Evolutionary conservation across 345 rosid genomes (phyloP).

Genomic region (Carallia brachiata): DNA sequence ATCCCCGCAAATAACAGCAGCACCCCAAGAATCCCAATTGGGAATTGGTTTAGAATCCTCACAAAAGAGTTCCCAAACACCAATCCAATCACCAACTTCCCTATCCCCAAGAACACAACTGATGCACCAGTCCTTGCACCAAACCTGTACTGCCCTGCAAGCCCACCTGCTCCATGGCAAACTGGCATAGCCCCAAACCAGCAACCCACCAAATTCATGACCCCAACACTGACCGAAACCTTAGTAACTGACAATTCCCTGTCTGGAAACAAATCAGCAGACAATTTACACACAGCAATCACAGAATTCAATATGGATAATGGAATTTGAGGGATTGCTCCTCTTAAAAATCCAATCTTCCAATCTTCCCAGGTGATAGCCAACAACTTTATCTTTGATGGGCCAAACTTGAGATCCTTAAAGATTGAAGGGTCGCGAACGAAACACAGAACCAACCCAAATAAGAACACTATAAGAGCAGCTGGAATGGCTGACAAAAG

Average conservation of each 20-base stretch:
- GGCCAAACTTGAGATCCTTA: conserved; percentile 55
- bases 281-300: conserved; percentile 73
- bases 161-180: conserved; percentile 83
- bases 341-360: conserved; percentile 69
- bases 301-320: conserved; percentile 69
- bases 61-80: conserved; percentile 78
- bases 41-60: conserved; percentile 61
- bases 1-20: conserved; percentile 74
- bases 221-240: conserved; percentile 66
- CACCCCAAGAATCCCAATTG: conserved; percentile 77
- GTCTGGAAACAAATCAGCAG: conserved; percentile 65
- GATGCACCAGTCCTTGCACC: conserved; percentile 74
- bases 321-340: conserved; percentile 81
- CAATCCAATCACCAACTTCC: conserved; percentile 59
- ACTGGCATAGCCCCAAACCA: conserved; percentile 94
- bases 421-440: conserved; percentile 60
- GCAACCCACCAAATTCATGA: conserved; percentile 74
- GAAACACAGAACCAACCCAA: conserved; percentile 58
- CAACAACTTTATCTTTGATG: conserved; percentile 49
- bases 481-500: conserved; percentile 56
- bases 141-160: conserved; percentile 81
- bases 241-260: conserved; percentile 58
- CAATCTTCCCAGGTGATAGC: conserved; percentile 73
- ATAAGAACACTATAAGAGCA: conserved; percentile 56
- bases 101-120: conserved; percentile 58